Evolutionary conservation across 2,329 filamentous ascomycete genomes (phyloP).

Genomic region (Epichloe baconii): DNA sequence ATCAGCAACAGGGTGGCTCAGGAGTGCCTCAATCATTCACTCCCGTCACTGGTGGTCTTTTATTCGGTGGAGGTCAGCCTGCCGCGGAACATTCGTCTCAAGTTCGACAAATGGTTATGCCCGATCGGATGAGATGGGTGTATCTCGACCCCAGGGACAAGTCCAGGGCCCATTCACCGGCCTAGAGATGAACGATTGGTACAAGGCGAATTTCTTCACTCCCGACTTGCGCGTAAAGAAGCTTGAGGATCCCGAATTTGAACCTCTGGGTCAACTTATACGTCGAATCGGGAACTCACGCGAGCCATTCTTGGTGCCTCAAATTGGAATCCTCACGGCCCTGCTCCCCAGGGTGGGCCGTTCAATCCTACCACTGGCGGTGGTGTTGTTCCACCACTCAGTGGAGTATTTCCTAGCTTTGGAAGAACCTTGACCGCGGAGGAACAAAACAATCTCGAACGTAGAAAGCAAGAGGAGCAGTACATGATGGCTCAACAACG

Average conservation of each 20-base stretch:
- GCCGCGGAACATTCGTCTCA: slow-evolving; percentile 49
- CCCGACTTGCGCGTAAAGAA: slow-evolving; percentile 91
- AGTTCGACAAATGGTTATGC: slow-evolving; percentile 94
- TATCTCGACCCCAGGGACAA: slow-evolving; percentile 90
- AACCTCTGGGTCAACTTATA: slow-evolving; percentile 88
- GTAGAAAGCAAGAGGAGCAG: slow-evolving; percentile 95
- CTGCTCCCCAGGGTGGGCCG: slow-evolving; percentile 40
- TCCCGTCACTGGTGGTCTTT: slow-evolving; percentile 21
- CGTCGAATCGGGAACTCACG: slow-evolving; percentile 92
- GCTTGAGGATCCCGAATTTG: slow-evolving; percentile 84
- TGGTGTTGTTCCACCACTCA: slow-evolving; percentile 73
- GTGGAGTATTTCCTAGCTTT: slow-evolving; percentile 88
- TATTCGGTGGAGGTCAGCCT: slow-evolving; percentile 23
- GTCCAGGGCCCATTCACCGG: slow-evolving; percentile 93
- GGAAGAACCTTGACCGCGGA: slow-evolving; percentile 92
- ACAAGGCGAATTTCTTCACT: slow-evolving; percentile 96
- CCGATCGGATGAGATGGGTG: slow-evolving; percentile 96
- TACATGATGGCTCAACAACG: slow-evolving; percentile 93
- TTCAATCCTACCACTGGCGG: slow-evolving; percentile 38
- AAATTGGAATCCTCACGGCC: slow-evolving; percentile 90
- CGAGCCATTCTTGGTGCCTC: slow-evolving; percentile 92
- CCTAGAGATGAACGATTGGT: slow-evolving; percentile 99
- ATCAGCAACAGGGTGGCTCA: slow-evolving; percentile 20
- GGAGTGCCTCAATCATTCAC: slow-evolving; percentile 23
- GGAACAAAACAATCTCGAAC: slow-evolving; percentile 93